These are phyloP conservation scores for Fonsecaea nubica DNA, from an alignment of 2,329 filamentous ascomycete genomes.

Conservation along the genomic window DNA sequence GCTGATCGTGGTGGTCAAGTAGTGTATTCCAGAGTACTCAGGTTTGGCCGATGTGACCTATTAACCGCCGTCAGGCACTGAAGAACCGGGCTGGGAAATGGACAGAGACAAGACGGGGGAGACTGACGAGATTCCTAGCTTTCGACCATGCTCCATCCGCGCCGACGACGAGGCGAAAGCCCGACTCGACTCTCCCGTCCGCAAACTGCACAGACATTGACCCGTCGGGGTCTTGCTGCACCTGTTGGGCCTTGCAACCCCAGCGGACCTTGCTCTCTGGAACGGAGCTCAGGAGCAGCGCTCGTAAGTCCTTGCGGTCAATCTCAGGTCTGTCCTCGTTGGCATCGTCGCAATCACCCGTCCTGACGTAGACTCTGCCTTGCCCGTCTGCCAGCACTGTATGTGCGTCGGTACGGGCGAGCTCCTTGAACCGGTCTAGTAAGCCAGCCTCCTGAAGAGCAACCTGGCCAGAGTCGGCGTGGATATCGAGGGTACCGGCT, in stretches of 20 bases:
- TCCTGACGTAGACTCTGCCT: constrained; percentile 14
- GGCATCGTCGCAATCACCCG: constrained; percentile 36
- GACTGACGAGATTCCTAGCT: constrained; percentile 43
- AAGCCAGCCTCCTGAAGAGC: constrained; percentile 40
- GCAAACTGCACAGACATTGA: constrained; percentile 39
- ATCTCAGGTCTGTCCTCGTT: constrained; percentile 47
- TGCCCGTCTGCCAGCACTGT: constrained; percentile 21
- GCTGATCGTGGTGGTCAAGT: constrained; percentile 41
- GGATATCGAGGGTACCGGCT: constrained; percentile 40
- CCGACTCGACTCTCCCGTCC: constrained; percentile 44
- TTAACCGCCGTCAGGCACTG: not conserved
- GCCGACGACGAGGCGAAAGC: constrained; percentile 56
- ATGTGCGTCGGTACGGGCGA: constrained; percentile 38
- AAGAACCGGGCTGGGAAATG: not conserved
- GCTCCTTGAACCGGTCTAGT: constrained; percentile 36
- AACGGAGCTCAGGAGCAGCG: constrained; percentile 47
- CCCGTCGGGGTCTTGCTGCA: constrained; percentile 37
- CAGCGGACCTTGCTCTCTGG: constrained; percentile 46
- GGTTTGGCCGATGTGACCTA: constrained; percentile 46
- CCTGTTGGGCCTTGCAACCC: constrained; percentile 41
- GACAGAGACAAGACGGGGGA: not conserved
- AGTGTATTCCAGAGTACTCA: constrained; percentile 44
- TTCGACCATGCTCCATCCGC: constrained; percentile 59
- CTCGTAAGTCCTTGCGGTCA: constrained; percentile 48
- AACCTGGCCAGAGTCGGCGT: constrained; percentile 36